Conservation (phyloP, 2,329 filamentous ascomycete genomes). For the Trichoderma sp. region DNA sequence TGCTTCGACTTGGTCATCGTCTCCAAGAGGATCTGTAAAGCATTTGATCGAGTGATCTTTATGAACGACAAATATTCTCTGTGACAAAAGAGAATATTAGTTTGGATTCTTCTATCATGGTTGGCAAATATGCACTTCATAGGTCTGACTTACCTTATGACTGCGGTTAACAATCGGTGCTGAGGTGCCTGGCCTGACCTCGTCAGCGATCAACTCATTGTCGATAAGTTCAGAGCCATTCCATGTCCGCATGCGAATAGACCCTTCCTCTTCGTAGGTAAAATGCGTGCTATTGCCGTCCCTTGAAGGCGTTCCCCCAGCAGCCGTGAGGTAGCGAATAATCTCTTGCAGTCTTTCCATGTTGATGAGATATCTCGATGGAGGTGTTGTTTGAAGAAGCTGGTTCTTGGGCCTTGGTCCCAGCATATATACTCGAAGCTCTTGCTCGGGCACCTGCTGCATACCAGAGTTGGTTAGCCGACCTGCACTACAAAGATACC, state of each 20-base stretch:
- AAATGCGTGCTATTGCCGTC: neutral
- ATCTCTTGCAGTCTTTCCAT: conserved; percentile 19
- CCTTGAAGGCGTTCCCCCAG: neutral
- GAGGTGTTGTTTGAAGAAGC: neutral
- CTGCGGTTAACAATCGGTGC: neutral
- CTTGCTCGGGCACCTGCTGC: neutral
- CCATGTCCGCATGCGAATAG: conserved; percentile 8
- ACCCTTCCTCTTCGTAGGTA: neutral
- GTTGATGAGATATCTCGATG: neutral
- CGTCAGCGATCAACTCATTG: neutral
- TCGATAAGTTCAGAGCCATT: neutral
- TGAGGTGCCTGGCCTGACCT: neutral
- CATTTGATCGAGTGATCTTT: neutral
- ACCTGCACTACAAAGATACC: neutral
- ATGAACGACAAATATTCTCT: conserved; percentile 8
- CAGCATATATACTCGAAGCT: neutral
- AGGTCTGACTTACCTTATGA: neutral
- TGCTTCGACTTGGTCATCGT: conserved; percentile 3
- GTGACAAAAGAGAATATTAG: neutral
- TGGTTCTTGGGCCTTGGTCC: neutral
- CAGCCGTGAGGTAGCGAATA: neutral
- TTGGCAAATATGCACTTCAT: neutral
- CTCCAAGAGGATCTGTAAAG: neutral
- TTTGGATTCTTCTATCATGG: neutral
- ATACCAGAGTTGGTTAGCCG: neutral